Conservation (phyloP, 139 green algal genomes). For the Diplosphaera chodatii region DNA sequence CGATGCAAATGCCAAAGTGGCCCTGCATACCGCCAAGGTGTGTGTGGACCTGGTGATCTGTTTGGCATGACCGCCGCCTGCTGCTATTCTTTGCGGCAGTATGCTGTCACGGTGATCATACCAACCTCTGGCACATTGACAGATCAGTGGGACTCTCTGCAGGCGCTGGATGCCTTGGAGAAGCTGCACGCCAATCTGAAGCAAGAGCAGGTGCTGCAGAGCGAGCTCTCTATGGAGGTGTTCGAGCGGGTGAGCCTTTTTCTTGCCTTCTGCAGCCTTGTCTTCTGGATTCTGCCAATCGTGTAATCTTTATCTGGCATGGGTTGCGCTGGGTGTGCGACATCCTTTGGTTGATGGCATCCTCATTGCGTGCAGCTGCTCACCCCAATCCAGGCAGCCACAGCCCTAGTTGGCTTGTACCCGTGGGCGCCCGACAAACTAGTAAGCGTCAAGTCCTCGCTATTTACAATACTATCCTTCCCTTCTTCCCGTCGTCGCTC, state of each 20-base stretch:
- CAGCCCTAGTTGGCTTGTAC: not conserved
- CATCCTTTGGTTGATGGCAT: not conserved
- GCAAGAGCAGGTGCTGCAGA: not conserved
- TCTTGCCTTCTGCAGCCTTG: too few species aligned
- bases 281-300: too few species aligned
- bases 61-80: too few species aligned
- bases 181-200: not conserved
- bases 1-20: not conserved
- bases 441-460: not conserved
- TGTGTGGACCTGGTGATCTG: not conserved
- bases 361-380: not conserved
- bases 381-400: not conserved
- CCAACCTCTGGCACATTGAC: too few species aligned
- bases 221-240: not conserved
- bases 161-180: not conserved
- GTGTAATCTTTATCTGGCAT: too few species aligned
- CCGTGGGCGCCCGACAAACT: not conserved
- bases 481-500: too few species aligned
- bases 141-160: too few species aligned
- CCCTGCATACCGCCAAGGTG: not conserved
- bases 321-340: too few species aligned
- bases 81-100: too few species aligned
- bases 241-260: not conserved
- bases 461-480: too few species aligned
- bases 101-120: too few species aligned